Evolutionary conservation across 2,329 filamentous ascomycete species (phyloP).

Genomic region (Pseudogymnoascus sp.): DNA sequence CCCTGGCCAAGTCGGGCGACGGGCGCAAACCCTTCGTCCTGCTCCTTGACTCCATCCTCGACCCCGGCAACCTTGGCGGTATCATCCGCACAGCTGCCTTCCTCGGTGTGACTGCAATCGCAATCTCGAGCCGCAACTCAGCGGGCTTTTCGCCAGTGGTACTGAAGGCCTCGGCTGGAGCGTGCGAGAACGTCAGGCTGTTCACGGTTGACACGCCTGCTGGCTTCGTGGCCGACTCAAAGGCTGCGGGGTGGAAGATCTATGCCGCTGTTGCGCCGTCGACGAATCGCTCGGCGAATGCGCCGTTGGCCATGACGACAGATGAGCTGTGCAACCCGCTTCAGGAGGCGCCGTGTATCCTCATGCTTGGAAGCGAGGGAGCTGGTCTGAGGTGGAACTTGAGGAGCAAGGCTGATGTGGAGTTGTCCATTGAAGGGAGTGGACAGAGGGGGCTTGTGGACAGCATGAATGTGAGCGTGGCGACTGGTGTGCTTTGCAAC

Average conservation of each 20-base stretch:
- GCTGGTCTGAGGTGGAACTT: slow-evolving; percentile 60
- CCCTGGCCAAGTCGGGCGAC: slow-evolving; percentile 14
- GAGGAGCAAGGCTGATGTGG: slow-evolving; percentile 55
- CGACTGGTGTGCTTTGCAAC: slow-evolving; percentile 66
- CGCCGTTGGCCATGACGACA: slow-evolving; percentile 32
- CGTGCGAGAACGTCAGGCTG: slow-evolving; percentile 69
- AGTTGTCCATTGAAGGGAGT: slow-evolving; percentile 52
- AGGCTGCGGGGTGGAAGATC: slow-evolving; percentile 67
- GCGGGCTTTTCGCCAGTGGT: slow-evolving; percentile 68
- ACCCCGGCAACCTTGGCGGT: slow-evolving; percentile 83
- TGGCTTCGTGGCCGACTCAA: slow-evolving; percentile 61
- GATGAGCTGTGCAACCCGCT: slow-evolving; percentile 48
- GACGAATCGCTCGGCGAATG: slow-evolving; percentile 31
- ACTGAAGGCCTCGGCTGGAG: slow-evolving; percentile 81
- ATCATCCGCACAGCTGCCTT: slow-evolving; percentile 85
- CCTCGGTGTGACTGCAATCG: slow-evolving; percentile 78
- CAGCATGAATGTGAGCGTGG: slow-evolving; percentile 89
- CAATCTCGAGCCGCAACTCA: slow-evolving; percentile 63
- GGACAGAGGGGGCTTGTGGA: slow-evolving; percentile 54
- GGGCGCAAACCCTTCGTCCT: slow-evolving; percentile 61
- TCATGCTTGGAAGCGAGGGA: slow-evolving; percentile 78
- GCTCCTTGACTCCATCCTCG: slow-evolving; percentile 66
- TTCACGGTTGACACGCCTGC: slow-evolving; percentile 60
- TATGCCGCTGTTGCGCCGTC: slow-evolving; percentile 62
- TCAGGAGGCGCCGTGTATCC: slow-evolving; percentile 55